These are phyloP conservation scores for Trematosphaeria pertusa DNA, from an alignment of 2,329 filamentous ascomycete species.

Conservation along the genomic window DNA sequence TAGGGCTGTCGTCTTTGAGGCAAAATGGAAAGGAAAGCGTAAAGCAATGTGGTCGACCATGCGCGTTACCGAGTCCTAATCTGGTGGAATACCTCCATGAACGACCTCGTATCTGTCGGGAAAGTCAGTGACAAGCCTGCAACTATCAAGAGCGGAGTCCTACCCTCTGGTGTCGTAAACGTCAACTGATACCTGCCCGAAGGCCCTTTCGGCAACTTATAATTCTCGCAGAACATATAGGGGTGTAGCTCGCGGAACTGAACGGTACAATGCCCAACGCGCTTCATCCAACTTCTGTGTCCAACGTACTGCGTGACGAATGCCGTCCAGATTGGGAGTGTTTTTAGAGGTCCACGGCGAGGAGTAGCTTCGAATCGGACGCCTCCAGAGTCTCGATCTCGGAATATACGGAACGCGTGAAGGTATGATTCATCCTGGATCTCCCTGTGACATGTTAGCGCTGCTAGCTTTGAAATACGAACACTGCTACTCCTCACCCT, in stretches of 20 bases:
- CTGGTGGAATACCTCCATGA: slow-evolving; percentile 41
- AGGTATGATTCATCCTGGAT: slow-evolving; percentile 60
- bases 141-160: too few species aligned
- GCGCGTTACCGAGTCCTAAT: slow-evolving; percentile 28
- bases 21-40: too few species aligned
- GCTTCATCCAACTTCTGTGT: slow-evolving; percentile 57
- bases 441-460: slow-evolving; percentile 47
- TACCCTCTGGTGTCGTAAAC: slow-evolving; percentile 43
- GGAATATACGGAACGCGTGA: slow-evolving; percentile 63
- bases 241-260: slow-evolving; percentile 59
- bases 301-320: slow-evolving; percentile 53
- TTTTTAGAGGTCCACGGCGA: slow-evolving; percentile 58
- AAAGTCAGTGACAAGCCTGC: too few species aligned
- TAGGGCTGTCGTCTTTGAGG: too few species aligned
- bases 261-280: slow-evolving; percentile 51
- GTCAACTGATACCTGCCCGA: slow-evolving; percentile 43
- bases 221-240: slow-evolving; percentile 61
- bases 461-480: not conserved
- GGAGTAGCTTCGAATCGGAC: slow-evolving; percentile 65
- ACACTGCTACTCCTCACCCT: slow-evolving; percentile 48
- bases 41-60: too few species aligned
- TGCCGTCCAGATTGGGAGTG: slow-evolving; percentile 66
- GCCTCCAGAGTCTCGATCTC: slow-evolving; percentile 58
- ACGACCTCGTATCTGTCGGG: slow-evolving; percentile 37
- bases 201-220: slow-evolving; percentile 44